Percentiles rank a stretch among this genome's conserved stretches.
These are phyloP conservation scores for Globisporangium middletonii DNA, from an alignment of 352 stramenopile genomes.

Conservation along the genomic window DNA sequence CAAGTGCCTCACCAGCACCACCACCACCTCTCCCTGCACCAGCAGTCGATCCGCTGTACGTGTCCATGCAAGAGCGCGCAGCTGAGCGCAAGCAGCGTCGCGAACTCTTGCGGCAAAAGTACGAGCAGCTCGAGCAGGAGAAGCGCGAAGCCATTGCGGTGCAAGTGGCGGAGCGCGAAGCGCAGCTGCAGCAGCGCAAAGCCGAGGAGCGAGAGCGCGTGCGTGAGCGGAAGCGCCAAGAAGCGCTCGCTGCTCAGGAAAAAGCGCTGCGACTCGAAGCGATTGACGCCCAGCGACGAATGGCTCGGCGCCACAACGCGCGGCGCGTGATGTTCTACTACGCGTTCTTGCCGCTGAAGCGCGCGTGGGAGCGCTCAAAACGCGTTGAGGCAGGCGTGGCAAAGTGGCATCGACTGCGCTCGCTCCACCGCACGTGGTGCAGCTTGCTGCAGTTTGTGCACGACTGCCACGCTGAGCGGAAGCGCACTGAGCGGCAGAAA, in stretches of 20 bases:
- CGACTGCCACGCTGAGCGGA: conserved; percentile 11
- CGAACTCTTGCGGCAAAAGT: conserved; percentile 41
- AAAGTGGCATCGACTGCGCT: conserved; percentile 39
- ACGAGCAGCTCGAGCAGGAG: conserved; percentile 43
- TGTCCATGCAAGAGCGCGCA: conserved; percentile 48
- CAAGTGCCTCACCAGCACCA: not conserved
- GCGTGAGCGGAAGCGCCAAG: conserved; percentile 31
- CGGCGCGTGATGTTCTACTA: conserved; percentile 45
- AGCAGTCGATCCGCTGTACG: conserved; percentile 35
- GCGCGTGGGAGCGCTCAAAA: conserved; percentile 18
- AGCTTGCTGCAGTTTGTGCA: conserved; percentile 33
- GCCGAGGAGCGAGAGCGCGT: conserved; percentile 30
- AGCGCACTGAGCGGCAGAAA: conserved; percentile 19
- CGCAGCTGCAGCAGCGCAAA: conserved; percentile 29
- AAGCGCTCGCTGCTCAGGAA: conserved; percentile 20
- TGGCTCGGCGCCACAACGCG: conserved; percentile 25
- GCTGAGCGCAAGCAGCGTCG: conserved; percentile 49
- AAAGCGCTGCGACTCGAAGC: conserved; percentile 29
- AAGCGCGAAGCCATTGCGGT: conserved; percentile 32
- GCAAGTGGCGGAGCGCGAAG: conserved; percentile 37
- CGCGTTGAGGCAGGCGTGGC: conserved; percentile 26
- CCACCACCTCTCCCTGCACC: not conserved
- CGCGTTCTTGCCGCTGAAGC: conserved; percentile 35
- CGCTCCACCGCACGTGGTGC: conserved; percentile 32
- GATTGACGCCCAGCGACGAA: conserved; percentile 19